These are phyloP conservation scores for Coemansia sp. DNA, from an alignment of 192 early-diverging fungal species.

Conservation along the genomic window DNA sequence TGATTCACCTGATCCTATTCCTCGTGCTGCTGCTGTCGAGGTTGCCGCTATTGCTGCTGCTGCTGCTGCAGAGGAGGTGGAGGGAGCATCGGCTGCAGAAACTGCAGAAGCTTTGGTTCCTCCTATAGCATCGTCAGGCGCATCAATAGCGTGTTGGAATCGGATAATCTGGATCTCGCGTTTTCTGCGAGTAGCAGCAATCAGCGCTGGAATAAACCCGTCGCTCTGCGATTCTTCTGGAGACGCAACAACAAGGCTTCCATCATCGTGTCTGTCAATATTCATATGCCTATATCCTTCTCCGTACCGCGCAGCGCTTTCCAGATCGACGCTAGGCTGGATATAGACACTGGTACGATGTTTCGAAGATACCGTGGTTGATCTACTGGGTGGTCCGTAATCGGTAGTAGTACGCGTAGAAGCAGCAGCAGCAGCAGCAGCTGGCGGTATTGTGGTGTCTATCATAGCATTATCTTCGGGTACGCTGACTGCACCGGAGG, in stretches of 20 bases:
- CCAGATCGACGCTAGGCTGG: conserved; percentile 33
- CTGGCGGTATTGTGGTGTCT: background rate
- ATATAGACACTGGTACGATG: conserved; percentile 36
- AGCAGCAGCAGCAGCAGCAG: background rate
- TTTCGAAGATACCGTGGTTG: conserved; percentile 10
- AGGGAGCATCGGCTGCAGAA: background rate
- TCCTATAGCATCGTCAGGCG: conserved; percentile 35
- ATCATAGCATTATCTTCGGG: background rate
- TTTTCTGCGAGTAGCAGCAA: conserved; percentile 47
- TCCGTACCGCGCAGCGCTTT: conserved; percentile 42
- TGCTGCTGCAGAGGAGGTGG: background rate
- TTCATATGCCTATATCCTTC: conserved; percentile 51
- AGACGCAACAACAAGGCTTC: conserved; percentile 33
- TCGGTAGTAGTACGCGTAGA: conserved; percentile 1
- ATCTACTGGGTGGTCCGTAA: conserved; percentile 21
- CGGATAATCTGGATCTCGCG: conserved; percentile 52
- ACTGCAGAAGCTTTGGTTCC: background rate
- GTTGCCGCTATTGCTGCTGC: background rate
- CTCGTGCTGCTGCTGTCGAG: conserved; percentile 3
- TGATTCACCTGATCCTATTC: background rate
- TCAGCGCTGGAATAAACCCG: conserved; percentile 46
- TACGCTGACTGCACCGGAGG: background rate
- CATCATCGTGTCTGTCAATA: conserved; percentile 44
- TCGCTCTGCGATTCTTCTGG: conserved; percentile 17
- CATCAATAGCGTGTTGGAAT: conserved; percentile 37